Evolutionary conservation across 805 yeast genomes (phyloP).

Genomic region (Candida koratica): DNA sequence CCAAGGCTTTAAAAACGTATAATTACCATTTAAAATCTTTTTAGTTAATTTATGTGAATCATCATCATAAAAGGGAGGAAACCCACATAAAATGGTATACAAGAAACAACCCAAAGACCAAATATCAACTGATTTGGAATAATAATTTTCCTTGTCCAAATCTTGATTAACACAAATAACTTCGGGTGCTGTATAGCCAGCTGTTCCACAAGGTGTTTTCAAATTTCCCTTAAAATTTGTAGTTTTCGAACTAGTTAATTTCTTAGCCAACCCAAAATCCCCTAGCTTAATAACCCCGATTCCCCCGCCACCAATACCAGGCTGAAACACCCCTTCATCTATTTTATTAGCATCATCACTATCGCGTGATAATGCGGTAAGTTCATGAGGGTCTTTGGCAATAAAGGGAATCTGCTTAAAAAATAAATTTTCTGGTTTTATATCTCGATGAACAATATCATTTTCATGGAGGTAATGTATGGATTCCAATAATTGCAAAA

Average conservation of each 20-base stretch:
- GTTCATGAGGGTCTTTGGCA: slow-evolving; percentile 35
- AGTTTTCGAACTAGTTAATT: slow-evolving; percentile 26
- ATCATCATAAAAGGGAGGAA: slow-evolving; percentile 75
- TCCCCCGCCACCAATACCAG: slow-evolving; percentile 57
- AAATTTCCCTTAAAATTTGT: slow-evolving; percentile 26
- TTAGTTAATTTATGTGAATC: slow-evolving; percentile 57
- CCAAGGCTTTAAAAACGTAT: slow-evolving; percentile 77
- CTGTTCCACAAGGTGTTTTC: slow-evolving; percentile 74
- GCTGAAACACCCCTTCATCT: slow-evolving; percentile 58
- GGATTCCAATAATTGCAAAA: slow-evolving; percentile 66
- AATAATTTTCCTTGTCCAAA: slow-evolving; percentile 38
- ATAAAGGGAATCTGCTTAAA: slow-evolving; percentile 52
- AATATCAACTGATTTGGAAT: slow-evolving; percentile 65
- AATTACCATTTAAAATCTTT: slow-evolving; percentile 70
- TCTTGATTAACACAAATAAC: slow-evolving; percentile 43
- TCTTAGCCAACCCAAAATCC: slow-evolving; percentile 67
- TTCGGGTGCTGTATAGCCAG: slow-evolving; percentile 74
- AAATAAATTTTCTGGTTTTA: slow-evolving; percentile 74
- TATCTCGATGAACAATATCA: slow-evolving; percentile 74
- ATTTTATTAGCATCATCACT: slow-evolving; percentile 58
- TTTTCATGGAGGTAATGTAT: slow-evolving; percentile 64
- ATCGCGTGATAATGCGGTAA: slow-evolving; percentile 30
- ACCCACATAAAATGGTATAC: slow-evolving; percentile 66
- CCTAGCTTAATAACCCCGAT: slow-evolving; percentile 64
- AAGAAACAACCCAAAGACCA: slow-evolving; percentile 74